Base-by-base conservation (phyloP, 2,329 filamentous ascomycete genomes). In the Cryphonectria naterciae region DNA sequence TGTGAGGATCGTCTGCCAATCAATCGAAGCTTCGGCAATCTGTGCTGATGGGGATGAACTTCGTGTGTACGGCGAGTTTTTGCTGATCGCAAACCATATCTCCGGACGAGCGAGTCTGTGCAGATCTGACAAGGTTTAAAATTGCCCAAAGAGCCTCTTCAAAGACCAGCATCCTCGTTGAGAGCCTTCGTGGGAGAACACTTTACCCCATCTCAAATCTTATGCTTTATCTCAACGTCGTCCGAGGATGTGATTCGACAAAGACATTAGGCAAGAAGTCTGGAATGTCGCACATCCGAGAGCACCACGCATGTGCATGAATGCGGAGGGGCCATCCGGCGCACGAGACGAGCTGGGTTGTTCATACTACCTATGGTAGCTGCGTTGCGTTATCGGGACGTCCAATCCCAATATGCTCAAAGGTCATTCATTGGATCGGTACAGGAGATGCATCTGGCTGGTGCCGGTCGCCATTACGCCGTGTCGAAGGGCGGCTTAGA, bases 61-160 rank as follows among this genome's bases (percentile, higher is more conserved):
- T 32, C 28, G 25, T 11, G 54, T 58, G 25, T 58, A 5, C 15
- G 54, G 13, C 6, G 25, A 58, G 15, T 32, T 13, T 35, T 58
- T 19, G 54, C 25, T 58, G 54, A 58, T 58, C 54, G 28, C 15
- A 58, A 22, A 15, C 15, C 28, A 35, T 58, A 32, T 56, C 8
- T 56, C 52, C 52, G n/a, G 15, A 56, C 52, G 52, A 49, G 52
- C 52, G 15, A 56, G 52, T 56, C 52, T 56, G 52, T 56, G 52
- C 52, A 56, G 52, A 56, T 25, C 13, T 17, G n/a, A 56, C 52
- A 56, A n/a, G 52, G 52, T 28, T 25, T 56, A 8, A 13, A 58
- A 19, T 58, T 15, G 25, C 15, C 15, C 54, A 19, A 13, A 19
- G 54, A 32, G 35, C 6, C 25, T 58, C 28, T 28, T 58, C 25